These are phyloP conservation scores for Leccinum fallax DNA, from an alignment of 1,284 basidiomycete species.

Conservation along the genomic window DNA sequence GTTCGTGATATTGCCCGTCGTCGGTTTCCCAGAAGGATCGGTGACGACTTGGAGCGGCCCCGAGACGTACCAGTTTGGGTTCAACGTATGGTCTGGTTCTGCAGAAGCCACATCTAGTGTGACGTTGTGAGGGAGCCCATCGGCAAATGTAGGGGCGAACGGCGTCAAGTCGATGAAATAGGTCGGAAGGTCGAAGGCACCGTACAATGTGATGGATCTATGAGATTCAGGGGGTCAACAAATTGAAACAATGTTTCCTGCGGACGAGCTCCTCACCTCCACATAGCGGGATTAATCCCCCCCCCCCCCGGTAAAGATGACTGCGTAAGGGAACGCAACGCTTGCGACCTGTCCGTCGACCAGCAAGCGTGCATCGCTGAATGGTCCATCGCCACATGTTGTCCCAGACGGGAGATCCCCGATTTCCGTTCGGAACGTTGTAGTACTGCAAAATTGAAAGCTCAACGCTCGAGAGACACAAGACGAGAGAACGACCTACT, in stretches of 20 bases:
- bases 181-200: slow-evolving; percentile 76
- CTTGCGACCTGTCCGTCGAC: slow-evolving; percentile 77
- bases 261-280: slow-evolving; percentile 51
- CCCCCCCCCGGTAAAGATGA: slow-evolving; percentile 74
- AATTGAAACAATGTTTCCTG: neutral
- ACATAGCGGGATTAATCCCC: slow-evolving; percentile 70
- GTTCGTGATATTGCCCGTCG: slow-evolving; percentile 64
- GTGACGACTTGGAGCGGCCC: slow-evolving; percentile 70
- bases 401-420: slow-evolving; percentile 53
- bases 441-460: neutral
- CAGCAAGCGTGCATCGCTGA: slow-evolving; percentile 78
- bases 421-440: slow-evolving; percentile 22
- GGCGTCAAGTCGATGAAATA: slow-evolving; percentile 81
- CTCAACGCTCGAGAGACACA: slow-evolving; percentile 6
- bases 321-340: slow-evolving; percentile 74
- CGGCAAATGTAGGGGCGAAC: slow-evolving; percentile 71
- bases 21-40: slow-evolving; percentile 61
- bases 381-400: slow-evolving; percentile 65
- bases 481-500: slow-evolving; percentile 32
- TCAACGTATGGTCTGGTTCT: slow-evolving; percentile 63
- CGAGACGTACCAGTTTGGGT: slow-evolving; percentile 79
- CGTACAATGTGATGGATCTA: slow-evolving; percentile 78
- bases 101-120: slow-evolving; percentile 74
- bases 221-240: neutral
- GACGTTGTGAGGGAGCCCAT: slow-evolving; percentile 68